Conservation (phyloP, 75 land plant species). For the Picea sitchensis region DNA sequence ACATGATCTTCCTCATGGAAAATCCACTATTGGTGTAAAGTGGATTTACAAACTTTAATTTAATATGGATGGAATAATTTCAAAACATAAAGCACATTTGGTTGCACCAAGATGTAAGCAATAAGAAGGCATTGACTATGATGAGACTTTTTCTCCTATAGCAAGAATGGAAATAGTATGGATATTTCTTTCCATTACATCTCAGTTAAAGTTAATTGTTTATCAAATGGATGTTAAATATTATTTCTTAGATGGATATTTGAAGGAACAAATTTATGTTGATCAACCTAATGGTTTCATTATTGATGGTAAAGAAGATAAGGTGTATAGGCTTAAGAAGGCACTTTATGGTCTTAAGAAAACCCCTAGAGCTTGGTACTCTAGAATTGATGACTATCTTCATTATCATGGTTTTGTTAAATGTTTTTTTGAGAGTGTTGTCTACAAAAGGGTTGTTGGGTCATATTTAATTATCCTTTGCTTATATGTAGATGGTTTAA, state of each 20-base stretch:
- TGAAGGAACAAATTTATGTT: not conserved
- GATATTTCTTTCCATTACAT: not conserved
- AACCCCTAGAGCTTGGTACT: slow-evolving; percentile 1
- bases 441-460: not conserved
- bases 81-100: not conserved
- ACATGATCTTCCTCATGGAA: not conserved
- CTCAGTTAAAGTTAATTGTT: not conserved
- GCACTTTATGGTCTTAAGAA: not conserved
- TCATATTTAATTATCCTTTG: not conserved
- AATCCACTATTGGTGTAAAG: not conserved
- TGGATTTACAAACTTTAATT: not conserved
- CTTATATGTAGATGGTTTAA: not conserved
- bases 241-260: not conserved
- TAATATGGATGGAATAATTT: not conserved
- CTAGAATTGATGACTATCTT: not conserved
- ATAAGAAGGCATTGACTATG: not conserved
- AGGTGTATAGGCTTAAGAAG: not conserved
- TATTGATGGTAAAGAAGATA: not conserved
- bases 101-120: not conserved
- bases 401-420: not conserved
- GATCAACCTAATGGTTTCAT: not conserved
- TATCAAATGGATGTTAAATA: not conserved
- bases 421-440: not conserved
- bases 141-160: not conserved
- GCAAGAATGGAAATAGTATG: not conserved